Conservation (phyloP, 1,284 basidiomycete genomes). For the Heterobasidion annosum region DNA sequence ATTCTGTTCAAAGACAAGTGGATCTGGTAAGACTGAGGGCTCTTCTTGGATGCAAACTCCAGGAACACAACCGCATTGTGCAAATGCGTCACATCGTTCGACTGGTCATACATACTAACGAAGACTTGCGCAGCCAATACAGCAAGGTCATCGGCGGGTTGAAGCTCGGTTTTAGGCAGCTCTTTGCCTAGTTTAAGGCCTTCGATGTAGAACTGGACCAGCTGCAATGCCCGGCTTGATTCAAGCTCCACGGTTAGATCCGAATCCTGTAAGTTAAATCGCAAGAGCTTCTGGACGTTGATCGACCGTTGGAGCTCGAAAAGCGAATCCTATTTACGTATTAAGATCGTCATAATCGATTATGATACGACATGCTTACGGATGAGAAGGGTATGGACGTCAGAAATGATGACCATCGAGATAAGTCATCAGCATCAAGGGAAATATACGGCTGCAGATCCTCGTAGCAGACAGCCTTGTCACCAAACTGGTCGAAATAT, state of each 20-base stretch:
- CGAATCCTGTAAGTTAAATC: slow-evolving; percentile 40
- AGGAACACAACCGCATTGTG: slow-evolving; percentile 55
- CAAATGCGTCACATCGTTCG: slow-evolving; percentile 46
- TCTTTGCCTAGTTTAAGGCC: slow-evolving; percentile 57
- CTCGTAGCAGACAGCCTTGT: slow-evolving; percentile 81
- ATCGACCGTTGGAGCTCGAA: slow-evolving; percentile 49
- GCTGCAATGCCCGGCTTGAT: slow-evolving; percentile 36
- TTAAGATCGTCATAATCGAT: slow-evolving; percentile 1
- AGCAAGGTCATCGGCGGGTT: slow-evolving; percentile 80
- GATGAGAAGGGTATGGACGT: slow-evolving; percentile 34
- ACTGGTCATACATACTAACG: slow-evolving; percentile 54
- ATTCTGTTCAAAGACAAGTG: slow-evolving; percentile 69
- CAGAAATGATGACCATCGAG: slow-evolving; percentile 50
- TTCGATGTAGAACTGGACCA: slow-evolving; percentile 51
- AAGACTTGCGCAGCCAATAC: slow-evolving; percentile 65
- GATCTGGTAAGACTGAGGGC: slow-evolving; percentile 70
- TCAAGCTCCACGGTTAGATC: slow-evolving; percentile 52
- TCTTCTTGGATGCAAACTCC: slow-evolving; percentile 65
- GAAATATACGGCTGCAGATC: slow-evolving; percentile 64
- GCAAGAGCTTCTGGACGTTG: slow-evolving; percentile 65
- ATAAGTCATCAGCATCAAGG: slow-evolving; percentile 35
- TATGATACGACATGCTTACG: slow-evolving; percentile 27
- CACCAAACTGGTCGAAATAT: slow-evolving; percentile 69
- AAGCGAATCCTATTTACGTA: slow-evolving; percentile 29
- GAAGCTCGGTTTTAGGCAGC: slow-evolving; percentile 71